These are phyloP conservation scores for Recurvomyces mirabilis DNA, from an alignment of 495 filamentous ascomycete genomes.

Conservation along the genomic window DNA sequence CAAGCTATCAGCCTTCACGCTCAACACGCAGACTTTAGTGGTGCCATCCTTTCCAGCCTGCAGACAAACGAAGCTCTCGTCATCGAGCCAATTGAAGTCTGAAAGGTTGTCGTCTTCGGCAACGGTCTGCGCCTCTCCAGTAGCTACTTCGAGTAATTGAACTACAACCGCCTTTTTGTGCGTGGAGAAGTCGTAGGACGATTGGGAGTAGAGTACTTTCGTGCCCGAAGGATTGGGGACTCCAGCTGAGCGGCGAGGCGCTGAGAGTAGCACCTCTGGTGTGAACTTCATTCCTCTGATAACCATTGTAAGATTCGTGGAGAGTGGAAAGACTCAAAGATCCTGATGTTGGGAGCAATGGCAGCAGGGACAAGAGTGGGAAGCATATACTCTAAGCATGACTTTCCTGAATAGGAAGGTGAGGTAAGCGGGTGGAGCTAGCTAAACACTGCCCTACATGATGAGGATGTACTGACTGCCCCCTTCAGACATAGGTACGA, in stretches of 20 bases:
- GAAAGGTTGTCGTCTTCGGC: slow-evolving; percentile 51
- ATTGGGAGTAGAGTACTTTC: slow-evolving; percentile 58
- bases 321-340: no score
- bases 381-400: no score
- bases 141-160: slow-evolving; percentile 58
- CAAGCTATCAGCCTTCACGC: not conserved
- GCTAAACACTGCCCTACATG: no score
- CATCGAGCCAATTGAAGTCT: slow-evolving; percentile 67
- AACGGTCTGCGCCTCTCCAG: slow-evolving; percentile 54
- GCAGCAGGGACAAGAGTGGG: no score
- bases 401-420: no score
- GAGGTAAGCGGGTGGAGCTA: no score
- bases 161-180: slow-evolving; percentile 69
- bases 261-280: slow-evolving; percentile 60
- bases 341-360: no score
- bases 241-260: slow-evolving; percentile 67
- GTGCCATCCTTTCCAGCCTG: slow-evolving; percentile 52
- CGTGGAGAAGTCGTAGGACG: slow-evolving; percentile 71
- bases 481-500: no score
- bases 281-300: slow-evolving; percentile 25
- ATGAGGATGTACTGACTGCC: no score
- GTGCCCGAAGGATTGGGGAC: slow-evolving; percentile 63
- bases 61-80: slow-evolving; percentile 49
- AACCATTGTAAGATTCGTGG: no score
- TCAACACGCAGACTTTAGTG: slow-evolving; percentile 49